These are phyloP conservation scores for Mycena vitilis DNA, from an alignment of 768 basidiomycete genomes.

Conservation along the genomic window DNA sequence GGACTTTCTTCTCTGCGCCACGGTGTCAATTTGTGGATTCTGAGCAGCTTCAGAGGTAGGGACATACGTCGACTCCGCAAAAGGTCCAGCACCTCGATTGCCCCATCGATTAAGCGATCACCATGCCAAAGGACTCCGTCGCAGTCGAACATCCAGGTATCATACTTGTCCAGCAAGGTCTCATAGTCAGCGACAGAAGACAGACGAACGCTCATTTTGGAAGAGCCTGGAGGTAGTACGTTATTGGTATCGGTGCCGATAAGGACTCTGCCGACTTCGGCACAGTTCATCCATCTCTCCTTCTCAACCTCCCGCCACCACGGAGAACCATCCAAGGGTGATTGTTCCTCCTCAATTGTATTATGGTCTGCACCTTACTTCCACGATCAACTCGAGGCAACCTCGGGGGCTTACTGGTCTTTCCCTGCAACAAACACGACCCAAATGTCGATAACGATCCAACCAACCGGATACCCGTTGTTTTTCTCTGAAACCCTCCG, in stretches of 20 bases:
- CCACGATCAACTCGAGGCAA: conserved; percentile 22
- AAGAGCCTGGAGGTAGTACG: neutral
- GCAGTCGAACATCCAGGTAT: conserved; percentile 97
- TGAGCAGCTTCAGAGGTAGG: conserved; percentile 19
- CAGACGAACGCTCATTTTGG: conserved; percentile 8
- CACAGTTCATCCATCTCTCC: neutral
- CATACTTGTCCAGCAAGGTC: conserved; percentile 71
- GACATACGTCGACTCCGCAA: conserved; percentile 79
- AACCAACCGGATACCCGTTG: neutral
- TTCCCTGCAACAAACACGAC: neutral
- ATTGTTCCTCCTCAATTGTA: conserved; percentile 8
- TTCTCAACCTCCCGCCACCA: neutral
- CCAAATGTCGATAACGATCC: conserved; percentile 15
- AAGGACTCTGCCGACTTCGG: neutral
- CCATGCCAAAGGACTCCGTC: conserved; percentile 96
- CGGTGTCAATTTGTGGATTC: conserved; percentile 19
- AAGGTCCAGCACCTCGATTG: conserved; percentile 76
- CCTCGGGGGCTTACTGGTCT: neutral
- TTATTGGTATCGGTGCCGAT: neutral
- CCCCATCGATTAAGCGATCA: conserved; percentile 82
- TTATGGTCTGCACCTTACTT: conserved; percentile 11
- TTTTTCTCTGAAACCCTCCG: neutral
- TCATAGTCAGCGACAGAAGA: conserved; percentile 55
- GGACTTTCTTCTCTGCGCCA: conserved; percentile 76
- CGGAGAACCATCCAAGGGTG: neutral